These are phyloP conservation scores for Psilocybe subaeruginosa DNA, from an alignment of 768 basidiomycete genomes.

Conservation along the genomic window DNA sequence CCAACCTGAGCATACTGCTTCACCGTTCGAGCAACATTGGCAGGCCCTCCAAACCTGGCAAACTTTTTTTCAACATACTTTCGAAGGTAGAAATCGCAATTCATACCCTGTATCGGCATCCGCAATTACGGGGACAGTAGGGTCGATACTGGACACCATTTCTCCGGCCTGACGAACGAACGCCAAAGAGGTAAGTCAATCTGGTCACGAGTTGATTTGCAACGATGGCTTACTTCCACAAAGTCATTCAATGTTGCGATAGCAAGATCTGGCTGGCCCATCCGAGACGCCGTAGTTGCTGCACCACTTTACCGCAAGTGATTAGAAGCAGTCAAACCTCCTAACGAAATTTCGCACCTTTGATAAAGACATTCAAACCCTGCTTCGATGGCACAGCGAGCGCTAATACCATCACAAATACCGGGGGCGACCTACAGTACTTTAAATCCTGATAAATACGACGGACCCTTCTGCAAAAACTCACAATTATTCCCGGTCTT, in stretches of 20 bases:
- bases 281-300: conserved; percentile 77
- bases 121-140: conserved; percentile 71
- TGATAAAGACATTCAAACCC: conserved; percentile 81
- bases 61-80: neutral
- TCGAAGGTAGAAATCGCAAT: conserved; percentile 7
- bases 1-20: conserved; percentile 67
- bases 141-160: conserved; percentile 71
- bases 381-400: conserved; percentile 77
- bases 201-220: conserved; percentile 53
- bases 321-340: neutral
- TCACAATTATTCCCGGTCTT: conserved; percentile 74
- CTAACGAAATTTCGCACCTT: conserved; percentile 44
- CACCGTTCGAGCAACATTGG: conserved; percentile 76
- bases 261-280: conserved; percentile 79
- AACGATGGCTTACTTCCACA: conserved; percentile 48
- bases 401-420: conserved; percentile 80
- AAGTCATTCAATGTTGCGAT: conserved; percentile 82
- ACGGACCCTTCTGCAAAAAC: conserved; percentile 35
- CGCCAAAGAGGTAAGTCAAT: neutral
- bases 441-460: neutral
- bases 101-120: conserved; percentile 76
- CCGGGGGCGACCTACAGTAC: conserved; percentile 60
- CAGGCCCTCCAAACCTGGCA: conserved; percentile 66
- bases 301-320: conserved; percentile 53
- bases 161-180: conserved; percentile 49